Evolutionary conservation across 768 basidiomycete species (phyloP), one percentile per base, ranked within the genome.

Genomic region (Mycena galopus): DNA sequence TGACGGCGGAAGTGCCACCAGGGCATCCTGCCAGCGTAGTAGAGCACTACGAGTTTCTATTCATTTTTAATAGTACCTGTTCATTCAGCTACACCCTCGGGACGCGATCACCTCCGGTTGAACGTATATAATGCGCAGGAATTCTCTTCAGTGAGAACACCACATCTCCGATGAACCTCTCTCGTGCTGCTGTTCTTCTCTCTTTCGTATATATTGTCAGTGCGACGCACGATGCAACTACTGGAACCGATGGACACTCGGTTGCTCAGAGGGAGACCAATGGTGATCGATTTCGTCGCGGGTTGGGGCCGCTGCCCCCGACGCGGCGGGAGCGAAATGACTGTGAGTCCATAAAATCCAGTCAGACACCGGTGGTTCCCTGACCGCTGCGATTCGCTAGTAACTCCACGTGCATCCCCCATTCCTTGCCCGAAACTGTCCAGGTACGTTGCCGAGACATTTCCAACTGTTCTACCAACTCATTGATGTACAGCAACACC

Each of bases 1-100:
- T 35, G 57, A 51, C 67, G 33, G 67, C 67, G 59, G 67, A 61
- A 53, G 67, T 30, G 67, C 67, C 67, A 60, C 58, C 58, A 68
- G 35, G 58, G 59, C 19, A n/a, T n/a, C n/a, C n/a, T n/a, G n/a
- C n/a, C 58, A 59, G 32, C 21, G n/a, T 37, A 37, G n/a, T 37
- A 37, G 6, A 14, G 8, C 35, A 37, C 35, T 7, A 60, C 12
- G 25, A 37, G 42, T 59, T 29, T 8, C 37, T 32, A 58, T 58
- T 51, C 44, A 59, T 29, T 37, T 23, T n/a, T 30, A 4, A 3
- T 47, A 23, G 44, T 17, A 62, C 37, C 25, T 25, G 19, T 37
- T 25, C 33, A 6, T 5, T 10, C 11, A 33, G 30, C 33, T 37
- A 39, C 33, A 33, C 30, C 25, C 12, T 23, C 32, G 30, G 50